Conservation (phyloP, 306 rosid genomes). For the Cucurbita moschata region DNA sequence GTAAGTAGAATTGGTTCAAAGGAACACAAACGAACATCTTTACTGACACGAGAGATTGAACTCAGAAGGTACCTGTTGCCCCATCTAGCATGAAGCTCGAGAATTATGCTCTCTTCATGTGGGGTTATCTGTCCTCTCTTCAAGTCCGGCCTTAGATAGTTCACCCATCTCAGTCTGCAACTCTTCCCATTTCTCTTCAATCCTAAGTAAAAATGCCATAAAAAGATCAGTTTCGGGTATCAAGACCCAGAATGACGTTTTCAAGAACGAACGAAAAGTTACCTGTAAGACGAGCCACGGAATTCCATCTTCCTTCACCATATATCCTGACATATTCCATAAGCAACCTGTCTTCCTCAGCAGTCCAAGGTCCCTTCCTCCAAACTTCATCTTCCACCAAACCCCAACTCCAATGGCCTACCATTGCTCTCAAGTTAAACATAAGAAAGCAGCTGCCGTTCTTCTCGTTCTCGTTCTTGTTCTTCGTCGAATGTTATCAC, state of each 20-base stretch:
- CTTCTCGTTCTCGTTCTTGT: background rate
- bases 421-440: slow-evolving; percentile 23
- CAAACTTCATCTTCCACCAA: slow-evolving; percentile 51
- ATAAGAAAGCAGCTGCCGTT: background rate
- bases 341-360: slow-evolving; percentile 78
- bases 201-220: slow-evolving; percentile 21
- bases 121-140: slow-evolving; percentile 88
- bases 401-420: slow-evolving; percentile 57
- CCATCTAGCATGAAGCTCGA: slow-evolving; percentile 76
- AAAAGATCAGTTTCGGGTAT: background rate
- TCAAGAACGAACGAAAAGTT: background rate
- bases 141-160: slow-evolving; percentile 72
- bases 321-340: slow-evolving; percentile 60
- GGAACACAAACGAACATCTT: background rate
- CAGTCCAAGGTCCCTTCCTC: slow-evolving; percentile 99
- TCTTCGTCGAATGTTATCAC: slow-evolving; percentile 6
- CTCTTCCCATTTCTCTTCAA: slow-evolving; percentile 88
- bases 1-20: background rate
- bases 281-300: slow-evolving; percentile 86
- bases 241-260: too few relatives aligned
- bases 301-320: slow-evolving; percentile 98
- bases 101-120: slow-evolving; percentile 67
- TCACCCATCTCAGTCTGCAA: slow-evolving; percentile 93
- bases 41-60: too few relatives aligned
- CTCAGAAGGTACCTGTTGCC: slow-evolving; percentile 54